Conservation (phyloP, 805 yeast species). For the Ogataea pini region DNA sequence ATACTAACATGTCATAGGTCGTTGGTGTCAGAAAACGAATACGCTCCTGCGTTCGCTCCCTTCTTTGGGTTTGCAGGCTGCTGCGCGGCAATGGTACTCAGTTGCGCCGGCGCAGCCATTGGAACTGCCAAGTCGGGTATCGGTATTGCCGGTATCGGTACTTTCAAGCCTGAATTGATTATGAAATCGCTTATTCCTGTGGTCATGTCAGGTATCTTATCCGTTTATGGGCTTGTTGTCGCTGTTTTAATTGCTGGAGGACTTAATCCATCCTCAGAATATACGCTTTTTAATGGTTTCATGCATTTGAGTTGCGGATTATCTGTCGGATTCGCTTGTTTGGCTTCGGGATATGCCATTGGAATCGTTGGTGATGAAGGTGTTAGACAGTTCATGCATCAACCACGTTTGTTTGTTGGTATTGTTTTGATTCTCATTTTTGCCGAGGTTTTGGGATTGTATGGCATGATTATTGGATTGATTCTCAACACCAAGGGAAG, state of each 20-base stretch:
- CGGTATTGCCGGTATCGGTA: slow-evolving; percentile 97
- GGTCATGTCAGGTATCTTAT: slow-evolving; percentile 95
- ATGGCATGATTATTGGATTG: slow-evolving; percentile 94
- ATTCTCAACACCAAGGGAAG: slow-evolving; percentile 89
- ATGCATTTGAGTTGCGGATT: slow-evolving; percentile 97
- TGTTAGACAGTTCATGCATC: slow-evolving; percentile 96
- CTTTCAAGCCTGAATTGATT: slow-evolving; percentile 93
- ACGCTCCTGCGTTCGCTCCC: slow-evolving; percentile 91
- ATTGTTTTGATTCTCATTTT: slow-evolving; percentile 96
- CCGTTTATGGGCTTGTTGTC: slow-evolving; percentile 96
- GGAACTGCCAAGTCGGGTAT: slow-evolving; percentile 98
- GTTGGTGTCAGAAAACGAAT: slow-evolving; percentile 46
- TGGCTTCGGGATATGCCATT: slow-evolving; percentile 96
- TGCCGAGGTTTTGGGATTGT: slow-evolving; percentile 94
- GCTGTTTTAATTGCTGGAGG: slow-evolving; percentile 94
- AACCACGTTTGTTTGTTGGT: slow-evolving; percentile 96
- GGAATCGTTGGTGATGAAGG: slow-evolving; percentile 99
- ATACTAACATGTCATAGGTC: slow-evolving; percentile 16
- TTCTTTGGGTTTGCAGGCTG: slow-evolving; percentile 98
- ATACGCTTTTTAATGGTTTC: slow-evolving; percentile 92
- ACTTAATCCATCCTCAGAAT: slow-evolving; percentile 71
- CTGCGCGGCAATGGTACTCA: slow-evolving; percentile 85
- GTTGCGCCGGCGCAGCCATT: slow-evolving; percentile 97
- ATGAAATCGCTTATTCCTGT: slow-evolving; percentile 97
- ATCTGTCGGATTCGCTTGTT: slow-evolving; percentile 93